Base-by-base conservation (phyloP, 345 rosid species). In the Hirschfeldia incana region DNA sequence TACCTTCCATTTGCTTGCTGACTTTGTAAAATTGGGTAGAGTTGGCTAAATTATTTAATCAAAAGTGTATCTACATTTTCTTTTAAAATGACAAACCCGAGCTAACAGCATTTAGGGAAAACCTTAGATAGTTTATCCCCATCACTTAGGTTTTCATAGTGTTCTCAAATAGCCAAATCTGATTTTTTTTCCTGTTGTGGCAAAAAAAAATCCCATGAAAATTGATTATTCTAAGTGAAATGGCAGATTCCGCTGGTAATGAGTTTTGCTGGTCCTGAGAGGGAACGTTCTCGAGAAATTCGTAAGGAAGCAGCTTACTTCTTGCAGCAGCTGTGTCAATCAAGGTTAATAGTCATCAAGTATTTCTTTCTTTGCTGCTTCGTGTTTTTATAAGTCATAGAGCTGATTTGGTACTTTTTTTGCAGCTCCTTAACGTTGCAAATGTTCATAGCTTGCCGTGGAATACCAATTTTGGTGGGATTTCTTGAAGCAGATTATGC, bases 401-500 rank as follows among this genome's bases (percentile, higher is more conserved):
- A 74, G 74, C 33, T 85, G 79, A 87, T 64, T 16, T 76, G 53
- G 66, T 70, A 62, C 57, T 66, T 84, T 85, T 76, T 73, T 39
- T 81, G 76, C 93, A 96, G 99, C 86, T 83, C 92, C 30, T 87
- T 93, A 82, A 96, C 99, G 26, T 76, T 96, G 86, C 99, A 96
- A 87, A 96, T 96, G 99, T 92, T 96, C 86, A 86, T 96, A 87
- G 91, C 98, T 80, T 93, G 97, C 84, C 87, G 91, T 44, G 99
- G 99, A 77, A 96, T 96, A 76, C 99, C 97, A 51, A 87, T 93
- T 81, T 82, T 96, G 83, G 98, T 92, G 80, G 94, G 97, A 60
- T 96, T 96, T 85, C 86, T 96, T 65, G 98, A 93, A 87, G 88
- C 98, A 58, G 99, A 96, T 85, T 93, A 93, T 81, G 98, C 99